These are phyloP conservation scores for Alloascoidea hylecoeti DNA, from an alignment of 805 yeast species.

Conservation along the genomic window DNA sequence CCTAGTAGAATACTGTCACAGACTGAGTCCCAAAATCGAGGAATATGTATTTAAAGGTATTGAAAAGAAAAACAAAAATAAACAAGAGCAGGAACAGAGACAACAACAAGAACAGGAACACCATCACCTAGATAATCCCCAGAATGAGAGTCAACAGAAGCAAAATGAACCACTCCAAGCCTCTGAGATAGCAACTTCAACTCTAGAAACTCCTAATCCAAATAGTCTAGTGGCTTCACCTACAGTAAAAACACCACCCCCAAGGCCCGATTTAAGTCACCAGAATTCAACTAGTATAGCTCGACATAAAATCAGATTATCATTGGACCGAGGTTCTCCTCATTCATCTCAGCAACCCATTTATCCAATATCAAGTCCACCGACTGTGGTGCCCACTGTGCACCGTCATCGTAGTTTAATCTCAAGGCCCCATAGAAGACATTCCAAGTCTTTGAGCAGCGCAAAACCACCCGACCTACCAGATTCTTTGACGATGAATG, in stretches of 20 bases:
- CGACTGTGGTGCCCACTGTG: not conserved
- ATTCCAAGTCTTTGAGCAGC: not conserved
- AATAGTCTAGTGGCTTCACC: too few species aligned
- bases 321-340: too few species aligned
- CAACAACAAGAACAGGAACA: not conserved
- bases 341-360: too few species aligned
- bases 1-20: slow-evolving; percentile 52
- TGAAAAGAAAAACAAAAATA: not conserved
- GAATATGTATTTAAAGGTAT: not conserved
- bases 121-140: not conserved
- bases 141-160: too few species aligned
- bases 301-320: too few species aligned
- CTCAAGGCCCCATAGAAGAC: not conserved
- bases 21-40: not conserved
- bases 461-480: not conserved
- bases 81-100: not conserved
- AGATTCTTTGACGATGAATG: not conserved
- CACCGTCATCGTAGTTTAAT: not conserved
- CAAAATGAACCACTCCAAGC: too few species aligned
- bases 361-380: too few species aligned
- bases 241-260: too few species aligned
- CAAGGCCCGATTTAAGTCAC: too few species aligned
- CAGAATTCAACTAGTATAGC: too few species aligned
- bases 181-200: too few species aligned
- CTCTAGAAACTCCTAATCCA: too few species aligned